A percentile compares a stretch with the other conserved stretches of the same genome.
These are phyloP conservation scores for Pyrenophora teres DNA, from an alignment of 2,329 filamentous ascomycete species.

Conservation along the genomic window DNA sequence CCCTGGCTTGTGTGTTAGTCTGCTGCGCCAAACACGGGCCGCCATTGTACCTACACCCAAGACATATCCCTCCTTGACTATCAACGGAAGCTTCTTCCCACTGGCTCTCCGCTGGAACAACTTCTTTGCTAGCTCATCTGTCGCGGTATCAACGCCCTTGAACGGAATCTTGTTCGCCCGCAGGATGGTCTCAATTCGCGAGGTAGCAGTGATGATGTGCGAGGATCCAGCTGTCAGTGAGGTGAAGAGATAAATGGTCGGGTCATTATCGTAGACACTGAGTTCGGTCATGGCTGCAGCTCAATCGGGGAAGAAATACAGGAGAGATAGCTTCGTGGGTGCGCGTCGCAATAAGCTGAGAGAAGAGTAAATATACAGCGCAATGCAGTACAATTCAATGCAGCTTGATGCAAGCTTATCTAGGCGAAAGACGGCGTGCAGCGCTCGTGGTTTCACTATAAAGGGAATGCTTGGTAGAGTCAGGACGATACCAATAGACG, in stretches of 20 bases:
- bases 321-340: slow-evolving; percentile 5
- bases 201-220: slow-evolving; percentile 94
- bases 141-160: slow-evolving; percentile 87
- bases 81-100: slow-evolving; percentile 84
- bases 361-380: not conserved
- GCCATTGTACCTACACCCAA: slow-evolving; percentile 70
- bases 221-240: slow-evolving; percentile 94
- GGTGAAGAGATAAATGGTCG: slow-evolving; percentile 85
- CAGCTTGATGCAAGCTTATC: slow-evolving; percentile 1
- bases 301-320: slow-evolving; percentile 1
- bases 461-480: slow-evolving; percentile 14
- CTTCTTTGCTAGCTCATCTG: slow-evolving; percentile 84
- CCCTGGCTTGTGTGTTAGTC: slow-evolving; percentile 62
- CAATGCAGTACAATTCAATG: not conserved
- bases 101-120: slow-evolving; percentile 84
- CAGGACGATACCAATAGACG: slow-evolving; percentile 1
- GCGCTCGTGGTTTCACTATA: slow-evolving; percentile 14
- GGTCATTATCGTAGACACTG: slow-evolving; percentile 52
- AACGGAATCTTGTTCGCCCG: slow-evolving; percentile 94
- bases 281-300: slow-evolving; percentile 46
- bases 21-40: not conserved
- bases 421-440: slow-evolving; percentile 5
- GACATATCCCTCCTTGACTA: slow-evolving; percentile 86
- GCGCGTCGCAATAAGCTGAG: not conserved
- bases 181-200: slow-evolving; percentile 92